Base-by-base conservation (phyloP, 2,329 filamentous ascomycete species). In the Metarhizium robertsii region DNA sequence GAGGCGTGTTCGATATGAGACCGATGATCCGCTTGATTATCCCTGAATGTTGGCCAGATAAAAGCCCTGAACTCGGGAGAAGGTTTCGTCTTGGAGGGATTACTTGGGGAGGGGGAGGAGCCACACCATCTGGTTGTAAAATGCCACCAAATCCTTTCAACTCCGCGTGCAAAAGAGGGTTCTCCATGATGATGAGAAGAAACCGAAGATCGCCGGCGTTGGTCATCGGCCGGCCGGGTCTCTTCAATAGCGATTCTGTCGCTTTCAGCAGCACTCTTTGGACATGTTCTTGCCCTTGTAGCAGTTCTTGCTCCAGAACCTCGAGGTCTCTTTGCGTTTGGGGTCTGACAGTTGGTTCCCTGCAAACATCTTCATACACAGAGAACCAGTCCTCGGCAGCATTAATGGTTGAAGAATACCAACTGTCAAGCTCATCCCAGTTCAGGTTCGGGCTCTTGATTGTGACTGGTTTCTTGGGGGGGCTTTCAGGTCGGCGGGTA, bases 21-120 rank as follows among this genome's bases (percentile, higher is more conserved):
- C 92, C 92, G 30, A 95, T 69, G 43, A 95, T 85, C 42, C 92
- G 83, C 69, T 96, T 96, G 63, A 95, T 82, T 53, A 96, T 87
- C 4, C 87, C 87, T 2, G 88, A 91, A 69, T 95, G 88, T 57
- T 88, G 83, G 2, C 85, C 86, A 30, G 81, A 75, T 11, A 76
- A 65, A 7, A 72, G 76, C 0, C 75, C 75, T 2, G 71, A 68
- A 42, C 67, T 70, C 6, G 72, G 66, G 29, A 58, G 8, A 13
- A 36, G 5, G 14, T 36, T 55, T n/a, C 32, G 20, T 42, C 53
- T 53, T 20, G 52, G 34, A n/a, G 25, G n/a, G 36, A 36, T 16
- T 8, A 4, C 10, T 29, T 36, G 20, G 18, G 46, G 6, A 5
- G 40, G 30, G 6, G 25, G 8, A 2, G 57, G 13, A 0, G 53